Evolutionary conservation across 306 rosid species (phyloP), one percentile per base, ranked within the genome.

Genomic region (Quercus gilva): DNA sequence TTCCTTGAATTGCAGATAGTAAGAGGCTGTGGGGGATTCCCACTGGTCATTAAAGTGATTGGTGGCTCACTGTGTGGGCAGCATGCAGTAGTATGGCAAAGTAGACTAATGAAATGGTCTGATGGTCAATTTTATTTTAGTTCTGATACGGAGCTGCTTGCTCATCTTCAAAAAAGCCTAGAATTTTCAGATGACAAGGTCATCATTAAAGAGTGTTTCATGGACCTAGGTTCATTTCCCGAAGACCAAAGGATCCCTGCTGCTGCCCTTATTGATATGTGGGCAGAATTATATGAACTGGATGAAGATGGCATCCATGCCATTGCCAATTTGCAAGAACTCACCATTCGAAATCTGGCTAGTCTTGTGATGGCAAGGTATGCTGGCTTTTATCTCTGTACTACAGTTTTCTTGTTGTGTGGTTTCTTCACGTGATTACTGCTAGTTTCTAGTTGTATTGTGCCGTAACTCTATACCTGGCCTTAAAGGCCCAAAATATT

Each of bases 171-270:
- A 83, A 86, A 80, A 53, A 73, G 86, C 71, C 57, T 91, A 17
- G 87, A 89, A 29, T 82, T 85, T 19, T 84, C 82, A 73, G 88
- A 84, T 51, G 82, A 82, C 49, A 41, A 82, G 69, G 64, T 69
- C 21, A 28, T 77, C 45, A 69, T 57, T 73, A 89, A 81, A 82
- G 90, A 94, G 55, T 86, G 94, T 83, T 94, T 94, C 89, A 63
- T 85, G 82, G 98, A 94, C 86, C 82, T 94, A 15, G 89, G 89
- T 41, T 85, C 87, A 49, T 91, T 94, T 69, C 94, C 92, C 0
- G 94, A 87, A 83, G 89, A 90, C 75, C 90, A 74, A 70, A 87
- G 84, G 76, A 85, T 91, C 25, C 85, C 86, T 63, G 90, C 55
- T 69, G 19, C 86, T 41, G 79, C 79, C 59, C 86, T 94, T 12